Evolutionary conservation across 345 rosid species (phyloP).

Genomic region (Citrus inodora): DNA sequence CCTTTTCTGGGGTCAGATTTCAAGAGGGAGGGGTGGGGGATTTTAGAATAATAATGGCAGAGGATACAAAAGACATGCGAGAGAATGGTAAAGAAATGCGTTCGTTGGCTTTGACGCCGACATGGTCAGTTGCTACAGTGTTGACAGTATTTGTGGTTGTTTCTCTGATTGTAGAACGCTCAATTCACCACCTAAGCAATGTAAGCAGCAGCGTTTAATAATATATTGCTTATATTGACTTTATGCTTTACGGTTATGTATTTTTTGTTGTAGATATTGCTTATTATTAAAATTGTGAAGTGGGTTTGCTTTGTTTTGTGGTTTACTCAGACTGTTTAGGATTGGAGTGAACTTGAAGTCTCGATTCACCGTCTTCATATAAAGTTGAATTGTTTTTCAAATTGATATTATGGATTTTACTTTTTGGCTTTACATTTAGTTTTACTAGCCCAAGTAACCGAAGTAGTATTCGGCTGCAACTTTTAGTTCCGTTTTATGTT

Average conservation of each 20-base stretch:
- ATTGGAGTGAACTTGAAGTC: not conserved
- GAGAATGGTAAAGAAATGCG: conserved; percentile 35
- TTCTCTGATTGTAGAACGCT: conserved; percentile 83
- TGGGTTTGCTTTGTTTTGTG: conserved; percentile 6
- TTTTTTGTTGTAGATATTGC: not conserved
- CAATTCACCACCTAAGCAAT: conserved; percentile 65
- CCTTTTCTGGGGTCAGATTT: not conserved
- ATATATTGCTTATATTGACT: not conserved
- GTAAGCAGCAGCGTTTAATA: conserved; percentile 38
- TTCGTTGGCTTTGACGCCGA: conserved; percentile 80
- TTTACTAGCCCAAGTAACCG: not conserved
- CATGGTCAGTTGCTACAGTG: conserved; percentile 97
- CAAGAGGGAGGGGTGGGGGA: conserved; percentile 5
- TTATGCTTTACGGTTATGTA: not conserved
- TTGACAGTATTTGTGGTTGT: conserved; percentile 78
- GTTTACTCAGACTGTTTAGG: not conserved
- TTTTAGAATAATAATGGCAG: conserved; percentile 18
- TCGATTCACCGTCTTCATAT: not conserved
- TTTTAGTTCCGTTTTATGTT: not conserved
- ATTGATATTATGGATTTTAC: not conserved
- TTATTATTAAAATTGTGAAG: not conserved
- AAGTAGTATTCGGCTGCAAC: not conserved
- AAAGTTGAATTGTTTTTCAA: not conserved
- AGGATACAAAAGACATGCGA: conserved; percentile 13
- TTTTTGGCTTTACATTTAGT: not conserved